Conservation (phyloP, 2,329 filamentous ascomycete species). For the Teratosphaeria zuluensis region DNA sequence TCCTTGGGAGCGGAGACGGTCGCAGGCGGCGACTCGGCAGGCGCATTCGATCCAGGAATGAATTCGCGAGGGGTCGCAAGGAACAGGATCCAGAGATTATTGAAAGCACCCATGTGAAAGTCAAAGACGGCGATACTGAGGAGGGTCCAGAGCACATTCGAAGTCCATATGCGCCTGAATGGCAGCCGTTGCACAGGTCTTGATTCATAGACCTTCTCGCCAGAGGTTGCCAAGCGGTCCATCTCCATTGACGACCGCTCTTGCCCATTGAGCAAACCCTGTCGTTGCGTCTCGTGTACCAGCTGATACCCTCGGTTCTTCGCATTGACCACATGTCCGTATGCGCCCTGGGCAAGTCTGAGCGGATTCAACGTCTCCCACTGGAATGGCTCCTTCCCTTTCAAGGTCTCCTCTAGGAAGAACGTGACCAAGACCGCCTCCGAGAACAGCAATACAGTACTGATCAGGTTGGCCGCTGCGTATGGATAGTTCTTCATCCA, state of each 20-base stretch:
- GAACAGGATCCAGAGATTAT: constrained; percentile 67
- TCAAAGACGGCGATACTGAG: constrained; percentile 59
- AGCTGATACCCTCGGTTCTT: constrained; percentile 21
- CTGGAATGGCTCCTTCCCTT: constrained; percentile 19
- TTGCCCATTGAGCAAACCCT: constrained; percentile 22
- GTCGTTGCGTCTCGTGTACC: constrained; percentile 17
- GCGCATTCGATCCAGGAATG: constrained; percentile 26
- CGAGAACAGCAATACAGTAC: constrained; percentile 45
- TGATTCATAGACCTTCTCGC: constrained; percentile 19
- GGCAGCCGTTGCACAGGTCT: constrained; percentile 34
- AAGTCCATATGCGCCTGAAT: constrained; percentile 44
- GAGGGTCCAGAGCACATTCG: constrained; percentile 48
- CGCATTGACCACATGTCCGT: constrained; percentile 10
- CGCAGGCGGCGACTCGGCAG: neutral
- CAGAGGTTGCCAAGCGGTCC: constrained; percentile 26
- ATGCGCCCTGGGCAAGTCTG: constrained; percentile 9
- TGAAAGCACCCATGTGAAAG: constrained; percentile 67
- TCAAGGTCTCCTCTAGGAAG: constrained; percentile 48
- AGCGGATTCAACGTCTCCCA: constrained; percentile 18
- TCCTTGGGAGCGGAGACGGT: constrained; percentile 22
- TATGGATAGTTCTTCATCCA: constrained; percentile 57
- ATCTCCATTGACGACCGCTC: constrained; percentile 23
- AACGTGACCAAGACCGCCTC: constrained; percentile 48
- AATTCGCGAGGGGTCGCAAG: constrained; percentile 56
- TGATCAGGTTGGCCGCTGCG: constrained; percentile 53